Evolutionary conservation across 352 stramenopile genomes (phyloP).

Genomic region (Labyrinthula sp.): DNA sequence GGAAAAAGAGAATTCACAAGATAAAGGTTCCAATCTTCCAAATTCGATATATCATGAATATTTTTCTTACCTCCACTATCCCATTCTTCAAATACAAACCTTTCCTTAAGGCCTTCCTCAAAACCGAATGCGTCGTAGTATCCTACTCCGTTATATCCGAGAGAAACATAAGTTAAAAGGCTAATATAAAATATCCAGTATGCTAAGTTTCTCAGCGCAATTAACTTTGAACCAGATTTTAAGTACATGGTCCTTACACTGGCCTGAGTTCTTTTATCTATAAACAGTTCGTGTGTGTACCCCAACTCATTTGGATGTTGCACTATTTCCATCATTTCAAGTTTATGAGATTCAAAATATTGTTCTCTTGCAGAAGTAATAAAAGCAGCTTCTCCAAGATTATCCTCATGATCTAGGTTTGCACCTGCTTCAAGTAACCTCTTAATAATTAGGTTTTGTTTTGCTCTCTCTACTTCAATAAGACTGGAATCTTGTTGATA

Average conservation of each 20-base stretch:
- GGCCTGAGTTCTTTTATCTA: constrained; percentile 16
- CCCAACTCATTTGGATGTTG: constrained; percentile 19
- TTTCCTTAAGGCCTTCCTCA: constrained; percentile 20
- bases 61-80: constrained; percentile 11
- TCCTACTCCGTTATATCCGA: constrained; percentile 32
- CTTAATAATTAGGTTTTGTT: constrained; percentile 32
- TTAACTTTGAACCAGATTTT: constrained; percentile 9
- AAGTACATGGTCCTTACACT: constrained; percentile 32
- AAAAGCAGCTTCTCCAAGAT: constrained; percentile 25
- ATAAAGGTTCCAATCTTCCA: constrained; percentile 13
- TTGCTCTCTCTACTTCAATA: no score
- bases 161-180: constrained; percentile 30
- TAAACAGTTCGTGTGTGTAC: constrained; percentile 25
- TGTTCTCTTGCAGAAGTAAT: constrained; percentile 29
- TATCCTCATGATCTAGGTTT: constrained; percentile 34
- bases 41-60: constrained; percentile 16
- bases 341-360: constrained; percentile 32
- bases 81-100: constrained; percentile 14
- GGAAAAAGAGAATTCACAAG: constrained; percentile 25
- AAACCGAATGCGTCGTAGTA: constrained; percentile 30
- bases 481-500: no score
- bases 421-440: constrained; percentile 30
- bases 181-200: constrained; percentile 29
- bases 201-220: constrained; percentile 24
- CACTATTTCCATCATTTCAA: constrained; percentile 33